Base-by-base conservation (phyloP, 352 stramenopile species). In the Thraustochytrium sp. region DNA sequence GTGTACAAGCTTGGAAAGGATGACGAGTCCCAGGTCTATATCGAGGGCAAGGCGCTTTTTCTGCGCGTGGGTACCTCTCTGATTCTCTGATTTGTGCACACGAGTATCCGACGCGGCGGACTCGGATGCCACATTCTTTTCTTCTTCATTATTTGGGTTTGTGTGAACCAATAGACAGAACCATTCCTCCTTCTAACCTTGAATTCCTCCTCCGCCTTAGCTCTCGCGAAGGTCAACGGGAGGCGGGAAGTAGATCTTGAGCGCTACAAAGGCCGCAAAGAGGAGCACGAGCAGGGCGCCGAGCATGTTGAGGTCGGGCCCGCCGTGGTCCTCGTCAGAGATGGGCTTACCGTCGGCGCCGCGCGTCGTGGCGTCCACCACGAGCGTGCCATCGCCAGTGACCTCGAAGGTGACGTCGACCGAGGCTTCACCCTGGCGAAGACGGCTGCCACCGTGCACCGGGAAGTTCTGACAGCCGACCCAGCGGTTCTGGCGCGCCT, bases 401-500 rank as follows among this genome's bases (percentile, higher is more conserved):
- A 97, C 92, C 2, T 91, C 89, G 87, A 97, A 97, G 29, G 90
- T 95, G 61, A 98, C 92, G 56, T 96, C 92, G 77, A 98, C 92
- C 84, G 96, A 91, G 18, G 91, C 89, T 76, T 96, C 91, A 84
- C 94, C 94, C 87, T 94, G 94, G 34, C 92, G 90, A 78, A 92
- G 85, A 46, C 91, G 87, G 62, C 92, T 91, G 85, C 98, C 96
- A 82, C 92, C 40, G 4, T 48, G n/a, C 26, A 80, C 94, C 40
- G 87, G 85, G n/a, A 98, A 87, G 46, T 89, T 91, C 85, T 97
- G 92, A 87, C 94, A 92, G 63, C 93, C 94, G 73, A 98, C 87
- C 54, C 96, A 87, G 40, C 92, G 96, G 91, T 98, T 98, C 87
- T 97, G 92, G 86, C 96, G 95, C 77, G 91, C 92, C 90, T 97